Conservation (phyloP, 1,284 basidiomycete species). For the Leccinum solheimii region DNA sequence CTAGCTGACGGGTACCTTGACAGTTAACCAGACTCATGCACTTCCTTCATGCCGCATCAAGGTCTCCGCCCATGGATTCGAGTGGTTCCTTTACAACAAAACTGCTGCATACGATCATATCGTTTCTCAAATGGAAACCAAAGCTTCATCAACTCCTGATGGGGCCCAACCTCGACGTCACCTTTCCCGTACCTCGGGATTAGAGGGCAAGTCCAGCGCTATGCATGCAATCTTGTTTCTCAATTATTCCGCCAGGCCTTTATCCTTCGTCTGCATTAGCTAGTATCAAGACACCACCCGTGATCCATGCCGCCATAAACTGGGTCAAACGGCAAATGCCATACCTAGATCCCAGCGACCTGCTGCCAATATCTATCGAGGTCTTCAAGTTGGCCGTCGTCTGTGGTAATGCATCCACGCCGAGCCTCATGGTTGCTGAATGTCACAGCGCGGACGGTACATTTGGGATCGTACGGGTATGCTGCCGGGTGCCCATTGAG, state of each 20-base stretch:
- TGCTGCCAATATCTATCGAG: constrained; percentile 79
- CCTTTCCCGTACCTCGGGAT: constrained; percentile 29
- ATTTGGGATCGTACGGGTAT: constrained; percentile 73
- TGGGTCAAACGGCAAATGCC: constrained; percentile 66
- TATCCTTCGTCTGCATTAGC: constrained; percentile 35
- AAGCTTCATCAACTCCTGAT: constrained; percentile 34
- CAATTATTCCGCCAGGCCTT: constrained; percentile 24
- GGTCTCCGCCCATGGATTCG: constrained; percentile 77
- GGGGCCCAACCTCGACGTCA: constrained; percentile 19
- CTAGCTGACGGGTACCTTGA: constrained; percentile 6
- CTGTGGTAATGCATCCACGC: constrained; percentile 82
- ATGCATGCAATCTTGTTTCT: constrained; percentile 19
- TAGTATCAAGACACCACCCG: constrained; percentile 43
- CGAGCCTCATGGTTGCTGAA: constrained; percentile 76
- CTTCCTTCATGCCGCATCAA: constrained; percentile 75
- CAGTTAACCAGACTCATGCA: constrained; percentile 38
- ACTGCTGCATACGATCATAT: constrained; percentile 88
- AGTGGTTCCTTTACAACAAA: constrained; percentile 89
- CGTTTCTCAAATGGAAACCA: constrained; percentile 65
- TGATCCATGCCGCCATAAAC: constrained; percentile 44
- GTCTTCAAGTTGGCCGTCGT: constrained; percentile 75
- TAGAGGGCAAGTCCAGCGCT: constrained; percentile 25
- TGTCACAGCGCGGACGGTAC: constrained; percentile 74
- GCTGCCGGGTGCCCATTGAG: constrained; percentile 19
- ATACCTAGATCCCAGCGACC: constrained; percentile 71